Percentiles rank a stretch among this genome's conserved stretches.
These are phyloP conservation scores for Baeospora myosura DNA, from an alignment of 1,284 basidiomycete species.

Conservation along the genomic window DNA sequence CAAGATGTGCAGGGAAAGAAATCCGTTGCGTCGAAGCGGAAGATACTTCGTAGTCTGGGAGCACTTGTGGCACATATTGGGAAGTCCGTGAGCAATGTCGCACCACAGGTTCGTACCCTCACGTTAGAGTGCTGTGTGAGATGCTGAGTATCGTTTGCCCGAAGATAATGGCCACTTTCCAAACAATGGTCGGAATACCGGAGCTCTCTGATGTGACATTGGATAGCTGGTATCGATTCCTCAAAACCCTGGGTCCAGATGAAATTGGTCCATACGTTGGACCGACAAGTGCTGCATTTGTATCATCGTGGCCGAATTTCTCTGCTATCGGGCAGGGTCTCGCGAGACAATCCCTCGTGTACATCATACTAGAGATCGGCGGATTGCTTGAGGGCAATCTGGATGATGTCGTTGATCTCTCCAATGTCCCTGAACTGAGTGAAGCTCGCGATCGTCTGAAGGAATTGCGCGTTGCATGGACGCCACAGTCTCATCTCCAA, in stretches of 20 bases:
- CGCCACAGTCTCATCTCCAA: conserved; percentile 50
- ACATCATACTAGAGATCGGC: conserved; percentile 66
- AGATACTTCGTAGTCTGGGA: conserved; percentile 77
- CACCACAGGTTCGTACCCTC: conserved; percentile 68
- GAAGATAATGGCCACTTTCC: conserved; percentile 95
- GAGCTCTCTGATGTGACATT: conserved; percentile 78
- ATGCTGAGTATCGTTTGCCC: conserved; percentile 12
- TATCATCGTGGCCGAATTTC: conserved; percentile 73
- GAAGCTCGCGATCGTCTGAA: conserved; percentile 42
- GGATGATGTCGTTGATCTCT: conserved; percentile 76
- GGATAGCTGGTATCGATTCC: conserved; percentile 76
- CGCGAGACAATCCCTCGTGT: conserved; percentile 60
- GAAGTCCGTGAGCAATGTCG: conserved; percentile 61
- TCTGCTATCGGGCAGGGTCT: conserved; percentile 42
- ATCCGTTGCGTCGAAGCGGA: conserved; percentile 55
- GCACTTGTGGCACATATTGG: conserved; percentile 71
- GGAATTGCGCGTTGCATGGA: conserved; percentile 41
- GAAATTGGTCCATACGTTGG: conserved; percentile 86
- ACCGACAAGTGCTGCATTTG: conserved; percentile 81
- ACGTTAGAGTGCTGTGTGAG: too few relatives aligned
- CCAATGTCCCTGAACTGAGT: conserved; percentile 61
- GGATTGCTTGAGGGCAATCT: conserved; percentile 48
- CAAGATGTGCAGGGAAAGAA: conserved; percentile 77
- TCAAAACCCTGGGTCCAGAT: conserved; percentile 58
- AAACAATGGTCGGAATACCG: conserved; percentile 72